phyloP scores from a whole-genome alignment of 75 land plant genomes.

The Pinus taeda region DNA sequence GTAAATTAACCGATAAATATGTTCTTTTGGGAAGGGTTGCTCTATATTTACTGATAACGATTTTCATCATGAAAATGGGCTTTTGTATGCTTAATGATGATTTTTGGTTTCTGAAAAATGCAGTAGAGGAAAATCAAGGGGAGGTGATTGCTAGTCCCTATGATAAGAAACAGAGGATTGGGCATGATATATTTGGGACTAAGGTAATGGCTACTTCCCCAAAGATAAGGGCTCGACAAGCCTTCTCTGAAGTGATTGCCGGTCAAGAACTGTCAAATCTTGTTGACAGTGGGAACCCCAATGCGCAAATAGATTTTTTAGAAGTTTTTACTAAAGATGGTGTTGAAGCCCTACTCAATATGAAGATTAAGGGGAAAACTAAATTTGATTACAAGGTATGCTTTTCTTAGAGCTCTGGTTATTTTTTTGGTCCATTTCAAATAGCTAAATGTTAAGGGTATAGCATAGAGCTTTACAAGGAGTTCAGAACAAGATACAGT shows the following conservation, averaged over 20 bases:
- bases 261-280: constrained; percentile 1
- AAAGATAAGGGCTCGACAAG: constrained; percentile 15
- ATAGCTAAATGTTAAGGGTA: not conserved
- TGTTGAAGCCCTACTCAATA: constrained; percentile 53
- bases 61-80: not conserved
- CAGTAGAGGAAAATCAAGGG: constrained; percentile 7
- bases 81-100: not conserved
- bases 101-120: not conserved
- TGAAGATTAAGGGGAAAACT: constrained; percentile 58
- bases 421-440: not conserved
- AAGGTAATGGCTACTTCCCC: constrained; percentile 16
- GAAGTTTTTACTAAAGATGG: constrained; percentile 40
- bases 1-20: not conserved
- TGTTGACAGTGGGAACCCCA: not conserved
- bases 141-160: constrained; percentile 6
- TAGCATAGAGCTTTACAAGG: too few relatives aligned
- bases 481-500: too few relatives aligned
- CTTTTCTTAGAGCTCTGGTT: not conserved
- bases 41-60: not conserved
- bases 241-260: constrained; percentile 8
- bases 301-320: not conserved
- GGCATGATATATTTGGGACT: constrained; percentile 21
- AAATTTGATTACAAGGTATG: constrained; percentile 70
- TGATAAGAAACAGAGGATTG: constrained; percentile 21
- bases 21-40: not conserved